Evolutionary conservation across 208 protist species (phyloP).

Genomic region (Porcisia deanei): DNA sequence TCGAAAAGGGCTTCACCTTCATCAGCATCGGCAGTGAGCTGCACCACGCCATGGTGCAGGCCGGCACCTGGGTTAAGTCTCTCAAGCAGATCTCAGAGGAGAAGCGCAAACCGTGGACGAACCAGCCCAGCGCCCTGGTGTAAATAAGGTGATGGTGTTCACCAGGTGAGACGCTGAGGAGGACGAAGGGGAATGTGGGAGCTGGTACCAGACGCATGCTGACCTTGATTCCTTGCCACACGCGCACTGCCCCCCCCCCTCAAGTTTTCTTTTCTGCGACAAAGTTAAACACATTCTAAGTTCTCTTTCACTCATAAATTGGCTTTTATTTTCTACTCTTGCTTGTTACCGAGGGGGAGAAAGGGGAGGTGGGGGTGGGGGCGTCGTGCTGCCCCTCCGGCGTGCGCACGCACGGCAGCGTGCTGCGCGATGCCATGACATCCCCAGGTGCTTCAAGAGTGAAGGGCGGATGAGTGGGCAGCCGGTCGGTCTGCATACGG

Average conservation of each 20-base stretch:
- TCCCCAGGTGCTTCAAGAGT: too few species aligned
- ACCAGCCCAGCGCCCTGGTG: slow-evolving; percentile 70
- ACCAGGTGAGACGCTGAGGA: not conserved
- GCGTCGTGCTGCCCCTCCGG: too few species aligned
- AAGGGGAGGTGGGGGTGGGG: too few species aligned
- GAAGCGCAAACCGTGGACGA: slow-evolving; percentile 64
- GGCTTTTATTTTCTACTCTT: too few species aligned
- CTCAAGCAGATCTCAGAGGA: slow-evolving; percentile 53
- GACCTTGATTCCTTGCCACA: not conserved
- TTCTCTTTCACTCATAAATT: not conserved
- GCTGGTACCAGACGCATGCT: not conserved
- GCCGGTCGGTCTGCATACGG: too few species aligned
- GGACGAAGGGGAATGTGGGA: not conserved
- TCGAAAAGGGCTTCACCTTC: slow-evolving; percentile 82
- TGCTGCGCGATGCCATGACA: too few species aligned
- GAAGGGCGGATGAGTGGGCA: too few species aligned
- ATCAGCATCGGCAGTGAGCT: slow-evolving; percentile 81
- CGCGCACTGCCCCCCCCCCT: too few species aligned
- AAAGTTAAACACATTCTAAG: too few species aligned
- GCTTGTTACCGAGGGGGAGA: too few species aligned
- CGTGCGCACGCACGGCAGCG: too few species aligned
- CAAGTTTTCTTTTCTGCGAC: too few species aligned
- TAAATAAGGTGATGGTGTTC: slow-evolving; percentile 28
- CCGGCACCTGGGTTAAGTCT: slow-evolving; percentile 54
- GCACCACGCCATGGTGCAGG: slow-evolving; percentile 81